Base-by-base conservation (phyloP, 192 early-diverging fungal species). In the Mortierella antarctica region DNA sequence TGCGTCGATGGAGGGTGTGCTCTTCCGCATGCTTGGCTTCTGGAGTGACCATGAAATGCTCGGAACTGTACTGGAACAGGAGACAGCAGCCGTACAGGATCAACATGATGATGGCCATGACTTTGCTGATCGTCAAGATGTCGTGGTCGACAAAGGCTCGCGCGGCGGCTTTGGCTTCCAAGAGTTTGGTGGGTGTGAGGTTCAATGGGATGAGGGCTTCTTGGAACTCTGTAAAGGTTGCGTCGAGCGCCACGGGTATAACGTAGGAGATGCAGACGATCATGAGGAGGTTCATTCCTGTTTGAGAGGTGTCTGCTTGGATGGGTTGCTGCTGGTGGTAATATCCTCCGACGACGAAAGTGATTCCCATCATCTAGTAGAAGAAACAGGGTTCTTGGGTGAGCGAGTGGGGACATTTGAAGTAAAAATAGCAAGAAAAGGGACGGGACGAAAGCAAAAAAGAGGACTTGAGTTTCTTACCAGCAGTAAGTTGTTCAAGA, bases 401-500 rank as follows among this genome's bases (percentile, higher is more conserved):
- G 50, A 12, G 17, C 2, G 11, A n/a, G 50, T 15, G 13, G 4
- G 13, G 50, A 15, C 50, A 51, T 15, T 51, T 41, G 18, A 48
- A 47, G 48, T 48, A 67, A 39, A 51, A 56, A 56, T 42, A 65
- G n/a, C 41, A 44, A 23, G 45, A 51, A 53, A 53, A 67, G 20
- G 18, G 65, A 14, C n/a, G 5, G 49, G 18, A 57, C 4, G n/a
- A 21, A 58, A 94, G 93, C 64, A 88, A 86, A 53, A 95, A 86
- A 85, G 94, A 96, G 66, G 89, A 93, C 67, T 90, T 86, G 17
- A 95, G 93, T 6, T 92, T 84, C 71, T 42, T 7, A 98, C 95
- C 50, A 97, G 82, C 39, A 96, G 78, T 60, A 97, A 62, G 77
- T 98, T 97, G 68, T 92, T 93, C 21, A 97, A 83, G 66, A 97